These are phyloP conservation scores for Mrakia blollopis DNA, from an alignment of 768 basidiomycete species.

Conservation along the genomic window DNA sequence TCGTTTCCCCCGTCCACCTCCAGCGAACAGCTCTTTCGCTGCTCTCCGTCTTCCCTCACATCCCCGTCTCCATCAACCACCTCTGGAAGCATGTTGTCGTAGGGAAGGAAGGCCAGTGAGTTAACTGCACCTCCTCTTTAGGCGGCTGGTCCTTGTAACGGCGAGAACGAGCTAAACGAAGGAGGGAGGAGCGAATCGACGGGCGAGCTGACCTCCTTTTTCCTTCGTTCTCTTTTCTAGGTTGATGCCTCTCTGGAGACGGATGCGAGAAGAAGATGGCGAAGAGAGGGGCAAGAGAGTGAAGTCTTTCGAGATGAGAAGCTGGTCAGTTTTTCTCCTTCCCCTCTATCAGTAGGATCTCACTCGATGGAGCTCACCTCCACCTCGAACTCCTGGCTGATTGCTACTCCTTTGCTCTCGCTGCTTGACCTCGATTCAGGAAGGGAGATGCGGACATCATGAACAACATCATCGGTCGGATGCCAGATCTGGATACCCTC, in stretches of 20 bases:
- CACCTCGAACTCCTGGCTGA: not conserved
- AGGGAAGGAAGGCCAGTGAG: constrained; percentile 13
- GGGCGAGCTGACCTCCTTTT: not conserved
- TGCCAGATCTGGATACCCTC: constrained; percentile 42
- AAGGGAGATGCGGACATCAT: constrained; percentile 68
- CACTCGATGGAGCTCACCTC: not conserved
- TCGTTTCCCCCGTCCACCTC: constrained; percentile 4
- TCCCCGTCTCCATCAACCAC: constrained; percentile 8
- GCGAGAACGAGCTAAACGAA: not conserved
- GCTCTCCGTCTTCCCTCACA: constrained; percentile 21
- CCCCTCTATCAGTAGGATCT: not conserved
- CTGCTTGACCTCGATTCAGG: constrained; percentile 42
- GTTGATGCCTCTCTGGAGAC: not conserved
- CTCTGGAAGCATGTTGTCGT: constrained; percentile 29
- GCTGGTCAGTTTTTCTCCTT: constrained; percentile 1
- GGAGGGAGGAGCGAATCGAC: not conserved
- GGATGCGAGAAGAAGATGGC: not conserved
- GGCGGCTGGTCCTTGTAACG: not conserved
- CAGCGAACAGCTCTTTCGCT: constrained; percentile 30
- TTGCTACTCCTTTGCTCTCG: not conserved
- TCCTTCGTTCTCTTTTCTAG: not conserved
- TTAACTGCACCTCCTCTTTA: not conserved
- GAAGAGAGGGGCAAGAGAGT: not conserved
- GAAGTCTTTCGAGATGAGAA: constrained; percentile 25
- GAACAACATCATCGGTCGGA: constrained; percentile 49